Evolutionary conservation across 352 stramenopile species (phyloP).

Genomic region (Phytophthora megakarya): DNA sequence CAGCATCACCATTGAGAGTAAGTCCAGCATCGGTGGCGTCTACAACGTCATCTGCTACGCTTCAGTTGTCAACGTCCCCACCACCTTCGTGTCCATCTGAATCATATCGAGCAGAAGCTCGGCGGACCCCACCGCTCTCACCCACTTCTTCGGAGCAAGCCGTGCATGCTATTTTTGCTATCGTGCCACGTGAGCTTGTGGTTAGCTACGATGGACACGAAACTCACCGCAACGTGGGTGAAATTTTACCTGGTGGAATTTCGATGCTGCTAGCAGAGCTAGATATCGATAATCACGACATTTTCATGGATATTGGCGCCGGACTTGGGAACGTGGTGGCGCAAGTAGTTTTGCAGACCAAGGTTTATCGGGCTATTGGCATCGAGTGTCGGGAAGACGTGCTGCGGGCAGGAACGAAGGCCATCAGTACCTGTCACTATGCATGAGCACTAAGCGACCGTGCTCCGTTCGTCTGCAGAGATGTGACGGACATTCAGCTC

Average conservation of each 20-base stretch:
- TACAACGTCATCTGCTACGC: no score
- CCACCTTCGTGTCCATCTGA: no score
- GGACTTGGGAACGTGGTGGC: slow-evolving; percentile 4
- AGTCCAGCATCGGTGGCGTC: no score
- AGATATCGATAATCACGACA: background rate
- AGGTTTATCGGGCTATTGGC: background rate
- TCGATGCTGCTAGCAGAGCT: background rate
- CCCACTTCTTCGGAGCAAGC: no score
- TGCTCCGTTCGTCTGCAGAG: background rate
- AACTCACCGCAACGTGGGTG: background rate
- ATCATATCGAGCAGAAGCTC: no score
- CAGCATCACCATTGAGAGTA: no score
- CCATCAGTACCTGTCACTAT: background rate
- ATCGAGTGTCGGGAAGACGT: background rate
- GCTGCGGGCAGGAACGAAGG: background rate
- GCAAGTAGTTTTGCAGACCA: background rate
- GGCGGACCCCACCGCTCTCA: no score
- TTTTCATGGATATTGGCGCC: slow-evolving; percentile 4
- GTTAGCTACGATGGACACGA: no score
- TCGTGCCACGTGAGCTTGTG: no score
- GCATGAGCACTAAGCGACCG: background rate
- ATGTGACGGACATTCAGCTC: background rate
- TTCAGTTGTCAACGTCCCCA: no score
- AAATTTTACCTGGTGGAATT: background rate
- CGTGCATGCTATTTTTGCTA: no score